Evolutionary conservation across 441 rosid genomes (phyloP), one percentile per base, ranked within the genome.

Genomic region (Kokia cookei): DNA sequence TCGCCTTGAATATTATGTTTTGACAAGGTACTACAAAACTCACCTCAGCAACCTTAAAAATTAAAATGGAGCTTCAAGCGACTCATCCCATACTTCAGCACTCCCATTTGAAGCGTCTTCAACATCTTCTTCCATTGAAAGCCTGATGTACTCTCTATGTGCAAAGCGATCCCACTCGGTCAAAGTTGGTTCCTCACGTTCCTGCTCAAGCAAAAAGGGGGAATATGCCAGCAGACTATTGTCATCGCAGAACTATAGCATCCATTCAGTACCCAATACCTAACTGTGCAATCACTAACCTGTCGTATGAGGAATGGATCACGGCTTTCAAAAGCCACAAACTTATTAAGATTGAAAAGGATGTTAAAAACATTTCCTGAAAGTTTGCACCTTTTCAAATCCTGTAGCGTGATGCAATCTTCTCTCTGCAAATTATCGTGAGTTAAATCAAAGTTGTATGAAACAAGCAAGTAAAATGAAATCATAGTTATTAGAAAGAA

Each of bases 21-120:
- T 65, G 48, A 45, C 26, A 32, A 24, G 11, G 35, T 48, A 14
- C 17, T 48, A 48, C n/a, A 15, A 48, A 48, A 48, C 54, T 48
- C 54, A 48, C 54, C 54, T 48, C 54, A 48, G 54, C 43, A 40
- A 40, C 43, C 43, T 40, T 40, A 40, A 48, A 48, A 48, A 48
- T 79, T 79, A 86, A 76, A 86, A 88, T 2, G 92, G 88, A 73
- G 90, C 85, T 74, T 82, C 91, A 65, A 88, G 86, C 9, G 91
- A 82, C 78, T 88, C 92, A 81, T 88, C 90, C 92, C 92, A 88
- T 43, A 86, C 84, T 77, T 88, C 92, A 61, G 85, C 90, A 82
- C 92, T 88, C 67, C 92, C 90, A 81, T 86, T 88, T 29, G 92
- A 88, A 73, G 78, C 82, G 69, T 86, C 84, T 55, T 88, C 90